Evolutionary conservation across 345 rosid species (phyloP).

Genomic region (Boechera stricta): DNA sequence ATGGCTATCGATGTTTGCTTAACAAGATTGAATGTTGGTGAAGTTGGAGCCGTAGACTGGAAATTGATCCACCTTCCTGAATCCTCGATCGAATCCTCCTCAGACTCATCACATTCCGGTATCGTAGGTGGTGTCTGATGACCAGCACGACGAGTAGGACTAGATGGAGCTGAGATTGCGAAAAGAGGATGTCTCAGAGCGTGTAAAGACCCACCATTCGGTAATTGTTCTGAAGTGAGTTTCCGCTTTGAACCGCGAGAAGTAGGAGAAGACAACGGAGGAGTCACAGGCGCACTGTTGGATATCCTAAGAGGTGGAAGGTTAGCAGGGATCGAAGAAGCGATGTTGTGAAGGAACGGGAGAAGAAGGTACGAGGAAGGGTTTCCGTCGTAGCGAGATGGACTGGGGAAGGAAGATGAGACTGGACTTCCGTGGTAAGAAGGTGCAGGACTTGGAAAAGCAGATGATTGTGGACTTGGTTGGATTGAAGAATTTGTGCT

Average conservation of each 20-base stretch:
- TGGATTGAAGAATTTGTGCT: conserved; percentile 78
- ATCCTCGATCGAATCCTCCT: conserved; percentile 75
- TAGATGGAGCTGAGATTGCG: conserved; percentile 90
- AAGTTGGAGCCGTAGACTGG: conserved; percentile 68
- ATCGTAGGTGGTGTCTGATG: conserved; percentile 80
- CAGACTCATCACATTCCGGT: conserved; percentile 94
- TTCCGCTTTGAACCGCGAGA: conserved; percentile 71
- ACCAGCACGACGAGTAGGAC: conserved; percentile 78
- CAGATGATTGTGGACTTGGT: conserved; percentile 82
- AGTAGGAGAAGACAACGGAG: conserved; percentile 91
- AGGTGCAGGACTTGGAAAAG: conserved; percentile 73
- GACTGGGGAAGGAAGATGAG: conserved; percentile 87
- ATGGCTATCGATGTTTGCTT: conserved; percentile 50
- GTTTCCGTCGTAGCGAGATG: conserved; percentile 65
- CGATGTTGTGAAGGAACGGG: conserved; percentile 75
- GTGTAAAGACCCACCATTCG: conserved; percentile 53
- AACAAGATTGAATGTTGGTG: conserved; percentile 76
- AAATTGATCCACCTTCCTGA: conserved; percentile 88
- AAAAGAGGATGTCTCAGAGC: conserved; percentile 53
- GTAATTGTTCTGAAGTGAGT: conserved; percentile 63
- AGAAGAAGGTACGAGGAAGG: conserved; percentile 66
- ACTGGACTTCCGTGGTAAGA: conserved; percentile 83
- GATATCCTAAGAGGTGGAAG: conserved; percentile 91
- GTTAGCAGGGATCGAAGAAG: conserved; percentile 59
- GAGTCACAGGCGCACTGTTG: conserved; percentile 97